Percentiles rank a stretch among this genome's conserved stretches.
phyloP scores from a whole-genome alignment of 306 rosid species.

The Cicer pinnatifidum region DNA sequence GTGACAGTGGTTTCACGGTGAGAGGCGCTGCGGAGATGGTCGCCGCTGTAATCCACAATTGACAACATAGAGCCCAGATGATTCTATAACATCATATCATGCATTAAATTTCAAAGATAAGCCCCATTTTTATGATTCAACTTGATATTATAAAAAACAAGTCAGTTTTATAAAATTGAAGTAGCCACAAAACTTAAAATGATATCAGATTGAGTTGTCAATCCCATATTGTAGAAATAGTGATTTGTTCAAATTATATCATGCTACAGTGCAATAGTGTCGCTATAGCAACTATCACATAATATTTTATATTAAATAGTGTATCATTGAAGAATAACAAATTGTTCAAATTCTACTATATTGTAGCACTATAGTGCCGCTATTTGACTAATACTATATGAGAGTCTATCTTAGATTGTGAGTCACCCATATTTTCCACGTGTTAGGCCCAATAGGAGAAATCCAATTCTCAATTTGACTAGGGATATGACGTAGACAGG shows the following conservation, averaged over 20 bases:
- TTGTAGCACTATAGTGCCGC: no score
- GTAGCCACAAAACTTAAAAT: not conserved
- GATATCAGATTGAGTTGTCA: no score
- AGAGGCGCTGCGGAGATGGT: no score
- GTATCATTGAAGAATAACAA: no score
- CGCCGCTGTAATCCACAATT: no score
- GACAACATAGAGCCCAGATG: not conserved
- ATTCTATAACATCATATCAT: slow-evolving; percentile 15
- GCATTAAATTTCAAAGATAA: not conserved
- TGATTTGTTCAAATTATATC: no score
- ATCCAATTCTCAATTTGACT: not conserved
- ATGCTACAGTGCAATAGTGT: no score
- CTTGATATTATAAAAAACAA: not conserved
- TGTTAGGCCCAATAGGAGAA: not conserved
- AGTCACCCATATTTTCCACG: not conserved
- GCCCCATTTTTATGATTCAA: not conserved
- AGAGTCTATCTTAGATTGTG: not conserved
- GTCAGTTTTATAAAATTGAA: not conserved
- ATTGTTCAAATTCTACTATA: no score
- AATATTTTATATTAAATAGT: no score
- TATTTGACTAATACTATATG: not conserved
- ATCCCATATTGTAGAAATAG: no score
- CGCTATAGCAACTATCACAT: no score
- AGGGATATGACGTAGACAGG: not conserved
- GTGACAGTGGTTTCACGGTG: no score